phyloP scores from a whole-genome alignment of 2,329 filamentous ascomycete species.

The Beauveria pseudobassiana region DNA sequence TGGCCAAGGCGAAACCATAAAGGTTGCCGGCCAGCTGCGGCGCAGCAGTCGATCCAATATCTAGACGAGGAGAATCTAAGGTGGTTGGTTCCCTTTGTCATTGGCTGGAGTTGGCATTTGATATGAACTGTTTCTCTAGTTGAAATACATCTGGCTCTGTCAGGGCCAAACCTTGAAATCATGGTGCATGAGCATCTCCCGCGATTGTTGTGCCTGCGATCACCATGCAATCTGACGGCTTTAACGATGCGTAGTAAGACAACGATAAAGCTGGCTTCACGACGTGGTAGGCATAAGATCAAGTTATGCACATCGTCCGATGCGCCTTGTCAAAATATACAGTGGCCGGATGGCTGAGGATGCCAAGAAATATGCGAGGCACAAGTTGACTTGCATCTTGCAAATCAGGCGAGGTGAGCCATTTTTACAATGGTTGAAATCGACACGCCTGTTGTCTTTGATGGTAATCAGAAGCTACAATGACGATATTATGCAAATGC shows the following conservation, averaged over 20 bases:
- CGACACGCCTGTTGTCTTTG: neutral
- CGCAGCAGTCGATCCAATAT: neutral
- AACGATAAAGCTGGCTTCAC: neutral
- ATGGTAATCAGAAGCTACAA: neutral
- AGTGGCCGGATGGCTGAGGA: neutral
- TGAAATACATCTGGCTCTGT: slow-evolving; percentile 5
- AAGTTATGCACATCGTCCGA: neutral
- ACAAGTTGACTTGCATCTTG: neutral
- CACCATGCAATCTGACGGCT: neutral
- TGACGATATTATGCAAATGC: neutral
- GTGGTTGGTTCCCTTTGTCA: slow-evolving; percentile 13
- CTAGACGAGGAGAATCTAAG: slow-evolving; percentile 7
- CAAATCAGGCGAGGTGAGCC: neutral
- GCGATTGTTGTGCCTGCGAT: neutral
- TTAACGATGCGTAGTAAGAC: neutral
- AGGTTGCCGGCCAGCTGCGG: neutral
- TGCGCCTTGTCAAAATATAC: neutral
- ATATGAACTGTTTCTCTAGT: slow-evolving; percentile 11
- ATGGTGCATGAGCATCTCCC: neutral
- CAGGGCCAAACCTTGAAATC: slow-evolving; percentile 1
- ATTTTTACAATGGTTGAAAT: neutral
- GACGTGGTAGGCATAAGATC: neutral
- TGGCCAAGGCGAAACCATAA: neutral
- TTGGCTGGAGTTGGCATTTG: slow-evolving; percentile 17
- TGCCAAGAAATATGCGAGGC: neutral